These are phyloP conservation scores for Bryopsis sp. DNA, from an alignment of 139 green algal species.

Conservation along the genomic window DNA sequence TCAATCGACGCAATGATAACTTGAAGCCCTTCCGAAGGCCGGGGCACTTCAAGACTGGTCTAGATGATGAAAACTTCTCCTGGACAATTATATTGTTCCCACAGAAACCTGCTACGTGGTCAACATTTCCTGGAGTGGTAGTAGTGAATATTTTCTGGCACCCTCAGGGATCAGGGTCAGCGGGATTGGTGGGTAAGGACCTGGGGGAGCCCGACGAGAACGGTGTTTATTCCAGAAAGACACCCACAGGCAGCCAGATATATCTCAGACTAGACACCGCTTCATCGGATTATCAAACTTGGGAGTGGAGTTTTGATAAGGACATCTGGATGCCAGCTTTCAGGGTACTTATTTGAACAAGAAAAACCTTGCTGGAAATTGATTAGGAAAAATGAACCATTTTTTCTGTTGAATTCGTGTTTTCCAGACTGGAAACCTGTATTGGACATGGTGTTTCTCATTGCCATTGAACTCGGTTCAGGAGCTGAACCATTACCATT, in stretches of 20 bases:
- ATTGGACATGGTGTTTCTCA: too few species aligned
- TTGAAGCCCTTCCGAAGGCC: neutral
- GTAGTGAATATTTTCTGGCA: neutral
- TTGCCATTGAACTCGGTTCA: too few species aligned
- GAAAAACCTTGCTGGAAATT: too few species aligned
- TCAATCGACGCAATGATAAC: neutral
- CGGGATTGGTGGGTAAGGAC: slow-evolving; percentile 16
- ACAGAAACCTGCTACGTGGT: neutral
- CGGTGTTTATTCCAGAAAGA: slow-evolving; percentile 15
- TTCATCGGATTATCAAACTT: neutral
- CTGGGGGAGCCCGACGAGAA: slow-evolving; percentile 13
- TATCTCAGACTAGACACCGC: neutral
- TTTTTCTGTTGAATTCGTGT: too few species aligned
- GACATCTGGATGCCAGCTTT: slow-evolving; percentile 10
- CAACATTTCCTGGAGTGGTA: neutral
- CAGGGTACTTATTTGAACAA: slow-evolving; percentile 5
- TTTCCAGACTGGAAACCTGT: too few species aligned
- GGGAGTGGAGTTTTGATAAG: slow-evolving; percentile 18
- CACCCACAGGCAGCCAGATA: neutral
- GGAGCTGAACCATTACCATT: too few species aligned
- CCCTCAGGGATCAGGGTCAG: neutral
- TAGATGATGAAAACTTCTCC: neutral
- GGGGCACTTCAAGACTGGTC: neutral
- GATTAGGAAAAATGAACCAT: too few species aligned
- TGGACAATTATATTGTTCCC: neutral